Base-by-base conservation (phyloP, 495 filamentous ascomycete genomes). In the Hyaloscypha hepaticicola region DNA sequence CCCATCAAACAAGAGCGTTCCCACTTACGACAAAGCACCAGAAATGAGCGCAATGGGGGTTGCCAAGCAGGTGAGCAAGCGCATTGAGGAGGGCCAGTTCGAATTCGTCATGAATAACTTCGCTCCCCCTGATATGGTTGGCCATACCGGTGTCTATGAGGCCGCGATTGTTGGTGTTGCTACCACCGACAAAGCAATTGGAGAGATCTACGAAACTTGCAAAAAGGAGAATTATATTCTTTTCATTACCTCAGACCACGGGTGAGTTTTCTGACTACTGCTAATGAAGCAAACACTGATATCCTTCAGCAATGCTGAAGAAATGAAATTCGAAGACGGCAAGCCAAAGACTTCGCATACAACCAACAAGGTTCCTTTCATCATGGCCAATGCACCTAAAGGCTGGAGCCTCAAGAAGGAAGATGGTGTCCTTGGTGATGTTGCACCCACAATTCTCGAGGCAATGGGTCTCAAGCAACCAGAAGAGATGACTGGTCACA, bases 61-160 rank as follows among this genome's bases (percentile, higher is more conserved):
- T 12, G 96, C 90, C 21, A 81, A 95, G 66, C 92, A 95, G 80
- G 87, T 96, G 63, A 83, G 81, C 76, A 90, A 93, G 79, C 85
- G 93, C 60, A 88, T 99, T 69, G 83, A 74, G 16, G 89, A 92
- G 77, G 82, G 84, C 70, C 85, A 89, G 67, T 95, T 93, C 78
- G 91, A 93, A 72, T 97, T 99, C 73, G 79, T 99, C 72, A 99
- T 99, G 95, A 97, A 98, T 87, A 99, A 99, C 85, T 98, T 99
- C 75, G 95, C 95, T 31, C 94, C 96, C 24, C 96, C 95, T 14
- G 95, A 99, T 78, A 99, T 99, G 95, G 95, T 99, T 66, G 95
- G 95, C 70, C 95, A 99, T 80, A 99, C 95, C 11, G 95, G 95
- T 71, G 93, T 97, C 66, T 98, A 97, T 76, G 84, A 96, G 73